Conservation (phyloP, 345 rosid species). For the Dovyalis caffra region DNA sequence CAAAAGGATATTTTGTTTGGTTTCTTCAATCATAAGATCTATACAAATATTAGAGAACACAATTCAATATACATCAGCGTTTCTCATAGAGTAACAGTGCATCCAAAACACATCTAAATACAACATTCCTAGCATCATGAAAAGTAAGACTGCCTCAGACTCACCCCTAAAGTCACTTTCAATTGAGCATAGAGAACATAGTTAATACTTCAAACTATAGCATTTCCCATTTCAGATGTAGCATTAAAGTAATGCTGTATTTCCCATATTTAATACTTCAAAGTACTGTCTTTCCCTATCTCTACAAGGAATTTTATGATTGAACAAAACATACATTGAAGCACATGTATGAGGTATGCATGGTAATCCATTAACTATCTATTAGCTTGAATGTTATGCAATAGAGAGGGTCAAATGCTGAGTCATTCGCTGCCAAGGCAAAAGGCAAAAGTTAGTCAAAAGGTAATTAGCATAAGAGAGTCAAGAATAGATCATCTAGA, state of each 20-base stretch:
- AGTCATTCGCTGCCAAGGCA: constrained; percentile 62
- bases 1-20: too few species aligned
- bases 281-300: neutral
- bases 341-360: constrained; percentile 98
- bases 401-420: constrained; percentile 90
- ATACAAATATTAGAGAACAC: neutral
- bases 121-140: neutral
- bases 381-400: constrained; percentile 96
- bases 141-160: neutral
- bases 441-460: constrained; percentile 7
- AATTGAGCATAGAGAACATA: too few species aligned
- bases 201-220: neutral
- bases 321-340: constrained; percentile 63
- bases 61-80: neutral
- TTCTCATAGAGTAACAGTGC: neutral
- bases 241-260: neutral
- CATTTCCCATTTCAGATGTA: neutral
- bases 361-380: constrained; percentile 92
- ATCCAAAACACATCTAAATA: neutral
- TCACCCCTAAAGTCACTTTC: neutral
- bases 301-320: constrained; percentile 3
- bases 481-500: neutral
- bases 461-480: neutral
- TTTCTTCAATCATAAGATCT: too few species aligned
- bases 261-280: neutral